These are phyloP conservation scores for Cytospora piceae DNA, from an alignment of 2,329 filamentous ascomycete genomes.

Conservation along the genomic window DNA sequence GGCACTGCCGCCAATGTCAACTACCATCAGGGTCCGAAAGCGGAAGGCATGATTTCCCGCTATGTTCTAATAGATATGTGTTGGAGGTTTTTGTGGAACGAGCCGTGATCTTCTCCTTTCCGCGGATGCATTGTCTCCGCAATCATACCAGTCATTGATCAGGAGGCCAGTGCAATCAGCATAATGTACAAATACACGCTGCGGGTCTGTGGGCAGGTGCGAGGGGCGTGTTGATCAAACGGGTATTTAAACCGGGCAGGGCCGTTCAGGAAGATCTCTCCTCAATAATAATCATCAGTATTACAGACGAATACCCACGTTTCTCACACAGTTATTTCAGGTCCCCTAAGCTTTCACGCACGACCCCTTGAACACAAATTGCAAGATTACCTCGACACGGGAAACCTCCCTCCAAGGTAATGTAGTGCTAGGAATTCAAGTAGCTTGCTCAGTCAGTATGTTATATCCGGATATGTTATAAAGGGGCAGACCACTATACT, in stretches of 20 bases:
- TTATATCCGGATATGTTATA: not conserved
- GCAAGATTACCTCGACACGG: not conserved
- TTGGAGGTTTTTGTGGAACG: not conserved
- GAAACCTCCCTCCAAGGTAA: not conserved
- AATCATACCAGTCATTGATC: not conserved
- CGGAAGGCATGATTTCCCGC: not conserved
- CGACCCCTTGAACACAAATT: not conserved
- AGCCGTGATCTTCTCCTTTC: not conserved
- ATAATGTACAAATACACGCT: not conserved
- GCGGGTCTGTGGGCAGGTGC: too few species aligned
- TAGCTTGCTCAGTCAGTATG: not conserved
- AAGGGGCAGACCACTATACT: too few species aligned
- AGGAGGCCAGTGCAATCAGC: not conserved
- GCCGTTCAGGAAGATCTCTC: not conserved
- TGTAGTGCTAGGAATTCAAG: not conserved
- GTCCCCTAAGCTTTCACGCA: not conserved
- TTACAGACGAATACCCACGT: not conserved
- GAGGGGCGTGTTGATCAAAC: not conserved
- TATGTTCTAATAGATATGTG: not conserved
- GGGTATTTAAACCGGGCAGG: not conserved
- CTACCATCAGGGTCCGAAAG: constrained; percentile 6
- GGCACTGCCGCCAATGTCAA: constrained; percentile 8
- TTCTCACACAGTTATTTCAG: not conserved
- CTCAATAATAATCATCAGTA: not conserved
- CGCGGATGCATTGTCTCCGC: not conserved